phyloP scores from a whole-genome alignment of 192 early-diverging fungal genomes.

The Entophlyctis helioformis region DNA sequence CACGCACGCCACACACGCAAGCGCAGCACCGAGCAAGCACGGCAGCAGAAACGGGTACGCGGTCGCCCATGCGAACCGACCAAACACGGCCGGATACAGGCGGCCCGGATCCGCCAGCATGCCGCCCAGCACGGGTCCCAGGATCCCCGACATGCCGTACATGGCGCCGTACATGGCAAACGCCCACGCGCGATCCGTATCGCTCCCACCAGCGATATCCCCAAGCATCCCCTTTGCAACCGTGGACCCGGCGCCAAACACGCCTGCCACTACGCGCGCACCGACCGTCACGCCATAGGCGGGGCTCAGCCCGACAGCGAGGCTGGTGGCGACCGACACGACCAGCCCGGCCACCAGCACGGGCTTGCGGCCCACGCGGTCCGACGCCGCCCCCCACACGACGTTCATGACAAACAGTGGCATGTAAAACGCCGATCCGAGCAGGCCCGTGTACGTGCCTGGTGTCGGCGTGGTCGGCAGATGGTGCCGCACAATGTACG shows the following conservation, averaged over 20 bases:
- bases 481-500: slow-evolving; percentile 22
- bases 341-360: slow-evolving; percentile 15
- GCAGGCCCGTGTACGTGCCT: slow-evolving; percentile 24
- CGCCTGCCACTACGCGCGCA: slow-evolving; percentile 26
- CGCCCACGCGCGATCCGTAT: slow-evolving; percentile 19
- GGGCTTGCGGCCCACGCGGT: slow-evolving; percentile 18
- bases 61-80: slow-evolving; percentile 1
- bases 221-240: slow-evolving; percentile 35
- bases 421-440: slow-evolving; percentile 28
- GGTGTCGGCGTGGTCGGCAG: slow-evolving; percentile 1
- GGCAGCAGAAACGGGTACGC: slow-evolving; percentile 8
- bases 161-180: slow-evolving; percentile 30
- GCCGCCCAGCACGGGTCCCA: slow-evolving; percentile 27
- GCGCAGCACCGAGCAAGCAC: slow-evolving; percentile 4
- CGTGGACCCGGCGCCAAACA: slow-evolving; percentile 32
- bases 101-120: slow-evolving; percentile 6
- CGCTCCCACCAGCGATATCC: slow-evolving; percentile 18
- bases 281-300: slow-evolving; percentile 12
- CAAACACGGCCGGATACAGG: slow-evolving; percentile 2
- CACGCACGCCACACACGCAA: neutral
- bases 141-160: slow-evolving; percentile 28
- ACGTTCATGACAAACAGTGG: slow-evolving; percentile 36
- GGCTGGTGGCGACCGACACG: slow-evolving; percentile 1
- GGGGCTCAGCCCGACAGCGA: slow-evolving; percentile 11
- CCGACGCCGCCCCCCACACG: slow-evolving; percentile 28